Percentiles rank a stretch among this genome's conserved stretches.
These are phyloP conservation scores for Lasiosphaeria hispida DNA, from an alignment of 495 filamentous ascomycete species.

Conservation along the genomic window DNA sequence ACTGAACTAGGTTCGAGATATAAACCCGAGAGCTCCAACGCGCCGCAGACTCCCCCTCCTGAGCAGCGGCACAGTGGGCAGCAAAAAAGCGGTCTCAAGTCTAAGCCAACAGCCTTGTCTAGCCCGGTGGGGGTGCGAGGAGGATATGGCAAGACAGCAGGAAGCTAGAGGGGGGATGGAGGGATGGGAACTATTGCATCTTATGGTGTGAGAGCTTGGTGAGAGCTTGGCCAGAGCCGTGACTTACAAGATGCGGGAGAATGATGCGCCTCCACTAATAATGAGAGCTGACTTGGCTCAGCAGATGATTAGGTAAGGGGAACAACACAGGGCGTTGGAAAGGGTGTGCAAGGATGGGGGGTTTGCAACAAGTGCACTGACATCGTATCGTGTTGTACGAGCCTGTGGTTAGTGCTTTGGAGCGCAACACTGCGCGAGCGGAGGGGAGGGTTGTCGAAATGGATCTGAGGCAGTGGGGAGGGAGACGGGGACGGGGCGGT, in stretches of 20 bases:
- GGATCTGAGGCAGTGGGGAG: background rate
- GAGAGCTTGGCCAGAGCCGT: background rate
- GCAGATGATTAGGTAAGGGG: background rate
- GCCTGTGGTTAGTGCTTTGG: background rate
- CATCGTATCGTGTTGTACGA: too few relatives aligned
- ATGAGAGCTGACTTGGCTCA: too few relatives aligned
- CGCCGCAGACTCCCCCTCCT: too few relatives aligned
- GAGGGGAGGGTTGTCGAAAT: background rate
- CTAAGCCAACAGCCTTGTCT: too few relatives aligned
- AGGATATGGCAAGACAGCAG: background rate
- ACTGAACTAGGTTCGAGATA: too few relatives aligned
- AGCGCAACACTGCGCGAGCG: background rate
- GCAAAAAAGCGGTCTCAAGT: too few relatives aligned
- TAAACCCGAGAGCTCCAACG: too few relatives aligned
- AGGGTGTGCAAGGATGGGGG: background rate
- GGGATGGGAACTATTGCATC: conserved; percentile 6
- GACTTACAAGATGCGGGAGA: conserved; percentile 16
- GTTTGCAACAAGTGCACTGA: too few relatives aligned
- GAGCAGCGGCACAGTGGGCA: too few relatives aligned
- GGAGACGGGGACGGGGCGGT: background rate
- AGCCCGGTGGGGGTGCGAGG: too few relatives aligned
- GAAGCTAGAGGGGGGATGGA: background rate
- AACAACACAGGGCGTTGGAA: background rate
- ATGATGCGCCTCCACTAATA: background rate
- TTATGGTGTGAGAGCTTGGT: background rate